These are phyloP conservation scores for Penicilliopsis zonata DNA, from an alignment of 495 filamentous ascomycete species.

Conservation along the genomic window DNA sequence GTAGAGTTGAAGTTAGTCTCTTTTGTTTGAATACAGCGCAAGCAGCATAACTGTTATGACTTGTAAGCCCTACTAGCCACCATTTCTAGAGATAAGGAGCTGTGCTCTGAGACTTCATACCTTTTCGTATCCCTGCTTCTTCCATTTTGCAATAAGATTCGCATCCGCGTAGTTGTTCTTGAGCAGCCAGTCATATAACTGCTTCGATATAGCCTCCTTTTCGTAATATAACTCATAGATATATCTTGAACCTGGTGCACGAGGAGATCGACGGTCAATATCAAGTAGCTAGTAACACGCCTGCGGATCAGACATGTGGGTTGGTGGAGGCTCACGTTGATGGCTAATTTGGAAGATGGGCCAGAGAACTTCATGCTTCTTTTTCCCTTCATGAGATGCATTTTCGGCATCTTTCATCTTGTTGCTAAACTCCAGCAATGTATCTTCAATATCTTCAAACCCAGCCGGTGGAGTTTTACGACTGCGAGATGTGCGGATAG, in stretches of 20 bases:
- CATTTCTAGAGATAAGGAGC: not conserved
- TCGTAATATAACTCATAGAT: slow-evolving; percentile 98
- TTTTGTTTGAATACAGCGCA: slow-evolving; percentile 95
- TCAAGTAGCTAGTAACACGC: not conserved
- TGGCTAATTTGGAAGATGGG: slow-evolving; percentile 96
- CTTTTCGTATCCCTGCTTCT: slow-evolving; percentile 99
- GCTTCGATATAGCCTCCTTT: slow-evolving; percentile 85
- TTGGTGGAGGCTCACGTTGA: slow-evolving; percentile 51
- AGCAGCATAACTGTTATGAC: slow-evolving; percentile 62
- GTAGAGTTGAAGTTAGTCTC: slow-evolving; percentile 98
- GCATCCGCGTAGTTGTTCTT: slow-evolving; percentile 96
- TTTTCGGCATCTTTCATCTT: slow-evolving; percentile 99
- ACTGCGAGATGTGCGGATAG: slow-evolving; percentile 62
- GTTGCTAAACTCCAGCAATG: slow-evolving; percentile 87
- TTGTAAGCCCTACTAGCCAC: not conserved
- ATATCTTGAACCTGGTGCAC: slow-evolving; percentile 68
- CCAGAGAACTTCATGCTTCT: slow-evolving; percentile 84
- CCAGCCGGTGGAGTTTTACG: slow-evolving; percentile 89
- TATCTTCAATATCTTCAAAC: slow-evolving; percentile 95
- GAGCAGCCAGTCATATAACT: slow-evolving; percentile 88
- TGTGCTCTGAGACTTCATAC: slow-evolving; percentile 26
- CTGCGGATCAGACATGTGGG: not conserved
- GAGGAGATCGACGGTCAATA: too few species aligned
- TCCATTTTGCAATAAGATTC: slow-evolving; percentile 97
- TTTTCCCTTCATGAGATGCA: slow-evolving; percentile 60